Evolutionary conservation across 495 filamentous ascomycete species (phyloP).

Genomic region (Annulohypoxylon nitens): DNA sequence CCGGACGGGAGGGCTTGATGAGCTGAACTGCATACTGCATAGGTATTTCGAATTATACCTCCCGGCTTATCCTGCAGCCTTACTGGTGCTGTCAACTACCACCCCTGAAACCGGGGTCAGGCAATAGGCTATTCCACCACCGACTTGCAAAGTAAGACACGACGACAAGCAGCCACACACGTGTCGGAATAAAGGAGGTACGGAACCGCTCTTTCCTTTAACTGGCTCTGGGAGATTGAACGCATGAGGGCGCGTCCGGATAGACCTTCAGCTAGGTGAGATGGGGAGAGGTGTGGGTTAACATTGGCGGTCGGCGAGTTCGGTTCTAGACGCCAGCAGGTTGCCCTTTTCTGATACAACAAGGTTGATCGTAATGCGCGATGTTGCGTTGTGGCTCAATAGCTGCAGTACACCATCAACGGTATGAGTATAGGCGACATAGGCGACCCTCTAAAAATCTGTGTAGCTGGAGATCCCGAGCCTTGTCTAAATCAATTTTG

Average conservation of each 20-base stretch:
- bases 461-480: neutral
- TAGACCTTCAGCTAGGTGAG: slow-evolving; percentile 11
- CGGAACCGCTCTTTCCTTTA: slow-evolving; percentile 10
- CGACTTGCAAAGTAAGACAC: slow-evolving; percentile 15
- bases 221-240: slow-evolving; percentile 18
- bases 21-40: slow-evolving; percentile 18
- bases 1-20: neutral
- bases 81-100: slow-evolving; percentile 17
- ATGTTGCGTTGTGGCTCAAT: slow-evolving; percentile 22
- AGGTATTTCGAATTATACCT: neutral
- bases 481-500: slow-evolving; percentile 3
- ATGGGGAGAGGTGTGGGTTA: neutral
- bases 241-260: slow-evolving; percentile 12
- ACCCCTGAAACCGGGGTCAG: slow-evolving; percentile 22
- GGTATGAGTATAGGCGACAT: slow-evolving; percentile 3
- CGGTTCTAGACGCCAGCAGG: neutral
- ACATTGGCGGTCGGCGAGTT: slow-evolving; percentile 9
- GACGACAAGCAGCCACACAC: slow-evolving; percentile 9
- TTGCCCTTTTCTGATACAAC: slow-evolving; percentile 7
- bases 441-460: neutral
- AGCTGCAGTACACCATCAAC: slow-evolving; percentile 17
- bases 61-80: slow-evolving; percentile 25
- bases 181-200: slow-evolving; percentile 8
- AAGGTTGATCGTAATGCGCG: slow-evolving; percentile 21
- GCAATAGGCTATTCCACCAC: slow-evolving; percentile 36